Evolutionary conservation across 2,329 filamentous ascomycete genomes (phyloP), one percentile per base, ranked within the genome.

Genomic region (Diplodia intermedia): DNA sequence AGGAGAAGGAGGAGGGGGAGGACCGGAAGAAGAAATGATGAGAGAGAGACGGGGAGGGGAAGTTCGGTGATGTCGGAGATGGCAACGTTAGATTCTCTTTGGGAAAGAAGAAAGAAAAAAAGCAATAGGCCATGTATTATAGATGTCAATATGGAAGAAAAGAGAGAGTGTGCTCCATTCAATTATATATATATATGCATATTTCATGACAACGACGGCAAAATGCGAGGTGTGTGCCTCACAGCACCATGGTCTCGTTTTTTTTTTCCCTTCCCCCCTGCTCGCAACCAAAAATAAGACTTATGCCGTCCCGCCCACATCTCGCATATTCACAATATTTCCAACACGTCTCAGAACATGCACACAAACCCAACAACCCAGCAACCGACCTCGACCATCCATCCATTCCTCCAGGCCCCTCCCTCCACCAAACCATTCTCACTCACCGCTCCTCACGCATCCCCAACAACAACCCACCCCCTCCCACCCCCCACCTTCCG

Each of bases 381-480:
- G 23, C 23, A 23, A 23, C 23, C 23, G 23, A 23, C 23, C 23
- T 23, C 2, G 23, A 23, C 23, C 23, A 26, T 3, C 23, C 23
- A 26, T 26, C 2, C 2, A 7, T n/a, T 6, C 31, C 8, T 11
- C 18, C 2, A 29, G 23, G 23, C 15, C 52, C 33, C 18, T 15
- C 15, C 9, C 12, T 54, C 18, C 26, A 23, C 5, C 36, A 61
- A 15, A 14, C 20, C 38, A n/a, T n/a, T n/a, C n/a, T n/a, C n/a
- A n/a, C n/a, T n/a, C n/a, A n/a, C n/a, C n/a, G n/a, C 14, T 18
- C 40, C 15, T 50, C 26, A 43, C 23, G 86, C 82, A 73, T 82
- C 84, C 74, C 88, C 90, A 69, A 91, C 23, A 2, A 33, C 86
- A 71, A 91, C 86, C 92, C 93, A 97, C 0, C 90, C 91, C 72